Evolutionary conservation across 2,329 filamentous ascomycete genomes (phyloP), one percentile per base, ranked within the genome.

Genomic region (Coniochaeta ligniaria): DNA sequence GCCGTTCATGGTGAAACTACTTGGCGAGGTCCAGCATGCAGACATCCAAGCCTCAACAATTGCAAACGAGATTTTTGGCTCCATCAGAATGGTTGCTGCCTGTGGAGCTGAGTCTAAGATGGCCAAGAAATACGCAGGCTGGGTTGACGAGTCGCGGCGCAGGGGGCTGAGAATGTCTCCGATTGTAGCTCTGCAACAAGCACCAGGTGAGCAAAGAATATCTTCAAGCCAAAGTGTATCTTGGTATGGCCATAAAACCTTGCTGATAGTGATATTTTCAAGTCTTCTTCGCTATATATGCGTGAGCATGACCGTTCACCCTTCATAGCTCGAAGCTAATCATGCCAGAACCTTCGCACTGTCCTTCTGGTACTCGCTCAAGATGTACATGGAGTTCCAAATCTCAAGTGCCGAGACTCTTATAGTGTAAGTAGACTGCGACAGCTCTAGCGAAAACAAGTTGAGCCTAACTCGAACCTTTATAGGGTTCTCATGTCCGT

Each of bases 351-450:
- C 70, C 0, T 86, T 87, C 64, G 83, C 78, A 1, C 75, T 88
- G 9, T 76, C 81, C 3, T 88, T 88, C 64, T 88, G 83, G 83
- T 87, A 82, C 65, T 84, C 84, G 0, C 78, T 81, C 22, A 81
- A 79, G 66, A 78, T 81, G 17, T 82, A 74, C 62, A 66, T 78
- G 9, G 75, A 80, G 14, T 75, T 76, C 1, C 72, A 75, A 12
- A 71, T 86, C 36, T 66, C 75, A 20, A 77, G 75, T 58, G 75
- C 84, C 3, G 80, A 83, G 47, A 81, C 79, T 1, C 77, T 88
- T 47, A 76, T 85, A 41, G 77, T 84, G 80, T 83, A 65, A 73
- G 80, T 63, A 20, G n/a, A 31, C 36, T 31, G 16, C 11, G 9
- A 14, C 5, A 38, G 54, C 17, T 24, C 11, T 9, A 24, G 20